A percentile compares a stretch with the other conserved stretches of the same genome.
These are phyloP conservation scores for Thraustochytrium sp. DNA, from an alignment of 352 stramenopile genomes.

Conservation along the genomic window DNA sequence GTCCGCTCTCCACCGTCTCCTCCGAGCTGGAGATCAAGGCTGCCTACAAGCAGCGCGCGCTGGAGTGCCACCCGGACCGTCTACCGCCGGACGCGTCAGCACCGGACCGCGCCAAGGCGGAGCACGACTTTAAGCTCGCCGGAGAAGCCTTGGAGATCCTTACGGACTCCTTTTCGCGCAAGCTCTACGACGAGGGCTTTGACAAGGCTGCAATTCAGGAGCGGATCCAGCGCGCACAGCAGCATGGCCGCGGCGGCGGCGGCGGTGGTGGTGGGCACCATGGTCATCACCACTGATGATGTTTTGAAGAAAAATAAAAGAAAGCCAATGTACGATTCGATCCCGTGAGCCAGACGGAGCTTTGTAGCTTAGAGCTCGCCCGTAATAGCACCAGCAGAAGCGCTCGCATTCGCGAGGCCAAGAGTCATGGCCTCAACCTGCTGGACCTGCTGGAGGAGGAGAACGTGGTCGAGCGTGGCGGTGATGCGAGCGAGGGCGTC, in stretches of 20 bases:
- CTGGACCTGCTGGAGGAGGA: background rate
- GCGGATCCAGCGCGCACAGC: slow-evolving; percentile 51
- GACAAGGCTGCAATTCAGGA: slow-evolving; percentile 54
- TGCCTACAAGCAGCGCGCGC: slow-evolving; percentile 44
- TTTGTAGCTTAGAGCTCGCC: too few relatives aligned
- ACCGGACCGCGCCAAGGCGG: slow-evolving; percentile 42
- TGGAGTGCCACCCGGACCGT: slow-evolving; percentile 47
- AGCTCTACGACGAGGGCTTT: slow-evolving; percentile 57
- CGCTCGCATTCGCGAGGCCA: too few relatives aligned
- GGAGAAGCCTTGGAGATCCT: slow-evolving; percentile 56
- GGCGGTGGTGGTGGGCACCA: background rate
- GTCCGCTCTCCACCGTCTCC: slow-evolving; percentile 21
- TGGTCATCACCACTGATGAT: background rate
- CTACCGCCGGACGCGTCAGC: slow-evolving; percentile 11
- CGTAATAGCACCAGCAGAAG: too few relatives aligned
- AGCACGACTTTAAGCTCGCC: slow-evolving; percentile 51
- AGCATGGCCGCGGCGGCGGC: slow-evolving; percentile 28
- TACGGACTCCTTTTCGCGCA: slow-evolving; percentile 51
- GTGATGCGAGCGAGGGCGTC: background rate
- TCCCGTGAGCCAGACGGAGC: too few relatives aligned
- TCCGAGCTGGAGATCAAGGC: slow-evolving; percentile 51
- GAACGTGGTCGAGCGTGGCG: background rate
- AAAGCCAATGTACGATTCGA: too few relatives aligned
- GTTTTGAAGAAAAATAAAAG: too few relatives aligned
- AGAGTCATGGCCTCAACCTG: too few relatives aligned